A percentile compares a stretch with the other conserved stretches of the same genome.
Evolutionary conservation across 176 grass and related monocot genomes (phyloP).

Genomic region (Neostapfia colusana): DNA sequence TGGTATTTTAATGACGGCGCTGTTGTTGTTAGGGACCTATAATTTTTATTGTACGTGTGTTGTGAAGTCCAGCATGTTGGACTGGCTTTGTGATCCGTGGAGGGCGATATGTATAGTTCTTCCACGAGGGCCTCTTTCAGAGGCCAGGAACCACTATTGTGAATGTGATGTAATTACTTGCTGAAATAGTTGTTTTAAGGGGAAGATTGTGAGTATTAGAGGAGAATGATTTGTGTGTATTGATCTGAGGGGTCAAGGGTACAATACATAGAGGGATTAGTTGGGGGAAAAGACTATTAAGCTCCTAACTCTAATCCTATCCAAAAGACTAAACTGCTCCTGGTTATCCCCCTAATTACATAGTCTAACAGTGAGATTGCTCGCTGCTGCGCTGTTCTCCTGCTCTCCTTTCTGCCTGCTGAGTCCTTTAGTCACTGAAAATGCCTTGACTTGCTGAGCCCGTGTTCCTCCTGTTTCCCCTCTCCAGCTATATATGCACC

Average conservation of each 20-base stretch:
- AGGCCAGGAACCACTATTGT: constrained; percentile 36
- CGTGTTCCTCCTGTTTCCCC: neutral
- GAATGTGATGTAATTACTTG: constrained; percentile 66
- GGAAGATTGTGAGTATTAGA: constrained; percentile 39
- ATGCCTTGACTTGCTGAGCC: neutral
- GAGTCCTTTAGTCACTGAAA: too few relatives aligned
- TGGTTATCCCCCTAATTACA: too few relatives aligned
- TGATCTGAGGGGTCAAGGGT: too few relatives aligned
- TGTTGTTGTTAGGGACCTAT: constrained; percentile 28
- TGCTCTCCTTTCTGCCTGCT: neutral
- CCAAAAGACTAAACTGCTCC: too few relatives aligned
- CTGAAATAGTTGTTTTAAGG: constrained; percentile 26
- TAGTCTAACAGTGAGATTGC: constrained; percentile 44
- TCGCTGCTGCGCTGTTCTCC: neutral
- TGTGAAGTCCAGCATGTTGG: constrained; percentile 44
- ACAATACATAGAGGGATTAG: too few relatives aligned
- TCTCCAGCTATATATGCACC: neutral
- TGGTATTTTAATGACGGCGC: constrained; percentile 31
- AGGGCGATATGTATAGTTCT: constrained; percentile 54
- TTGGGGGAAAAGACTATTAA: too few relatives aligned
- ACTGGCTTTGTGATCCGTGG: constrained; percentile 49
- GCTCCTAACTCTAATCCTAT: too few relatives aligned
- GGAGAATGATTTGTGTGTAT: too few relatives aligned
- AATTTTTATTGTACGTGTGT: neutral
- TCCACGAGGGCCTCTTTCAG: constrained; percentile 40